A percentile compares a stretch with the other conserved stretches of the same genome.
Conservation (phyloP, 495 filamentous ascomycete genomes). For the Xylaria acuta region DNA sequence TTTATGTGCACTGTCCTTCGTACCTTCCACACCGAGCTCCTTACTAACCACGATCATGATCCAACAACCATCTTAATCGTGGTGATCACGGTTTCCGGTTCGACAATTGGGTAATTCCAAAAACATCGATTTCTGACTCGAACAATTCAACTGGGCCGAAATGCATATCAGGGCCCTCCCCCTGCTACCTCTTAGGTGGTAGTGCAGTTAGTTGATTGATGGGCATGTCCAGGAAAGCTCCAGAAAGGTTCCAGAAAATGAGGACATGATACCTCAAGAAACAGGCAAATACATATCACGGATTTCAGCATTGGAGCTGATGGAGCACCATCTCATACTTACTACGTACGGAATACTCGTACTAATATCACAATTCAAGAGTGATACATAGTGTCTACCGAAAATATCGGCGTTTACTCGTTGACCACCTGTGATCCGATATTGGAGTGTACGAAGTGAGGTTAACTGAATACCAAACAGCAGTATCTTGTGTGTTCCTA, state of each 20-base stretch:
- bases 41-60: background rate
- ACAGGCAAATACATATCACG: background rate
- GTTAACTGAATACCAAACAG: background rate
- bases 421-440: too few relatives aligned
- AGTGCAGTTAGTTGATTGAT: slow-evolving; percentile 1
- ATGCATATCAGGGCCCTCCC: background rate
- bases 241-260: slow-evolving; percentile 1
- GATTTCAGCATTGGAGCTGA: background rate
- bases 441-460: background rate
- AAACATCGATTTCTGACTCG: background rate
- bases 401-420: too few relatives aligned
- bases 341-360: background rate
- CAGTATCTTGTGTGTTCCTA: background rate
- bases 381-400: too few relatives aligned
- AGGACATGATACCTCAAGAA: background rate
- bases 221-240: slow-evolving; percentile 1
- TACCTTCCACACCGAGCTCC: background rate
- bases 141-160: background rate
- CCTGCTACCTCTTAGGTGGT: slow-evolving; percentile 8
- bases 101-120: background rate
- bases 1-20: too few relatives aligned
- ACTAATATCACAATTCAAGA: too few relatives aligned
- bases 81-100: background rate
- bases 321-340: background rate
- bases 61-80: background rate